A percentile compares a stretch with the other conserved stretches of the same genome.
phyloP scores from a whole-genome alignment of 805 yeast species.

The Pichia kluyveri region DNA sequence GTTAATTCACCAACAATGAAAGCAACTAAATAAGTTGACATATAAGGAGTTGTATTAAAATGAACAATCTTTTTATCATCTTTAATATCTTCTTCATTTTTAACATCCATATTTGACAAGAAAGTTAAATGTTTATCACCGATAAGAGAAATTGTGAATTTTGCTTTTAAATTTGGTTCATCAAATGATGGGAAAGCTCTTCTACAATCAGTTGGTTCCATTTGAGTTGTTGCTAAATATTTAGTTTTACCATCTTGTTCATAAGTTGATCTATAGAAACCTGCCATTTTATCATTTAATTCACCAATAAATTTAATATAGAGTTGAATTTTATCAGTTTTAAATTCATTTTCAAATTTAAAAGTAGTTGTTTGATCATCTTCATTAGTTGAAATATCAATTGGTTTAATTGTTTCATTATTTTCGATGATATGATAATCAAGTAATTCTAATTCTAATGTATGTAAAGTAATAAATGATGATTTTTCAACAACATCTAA shows the following conservation, averaged over 20 bases:
- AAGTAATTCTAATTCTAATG: slow-evolving; percentile 21
- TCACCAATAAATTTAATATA: slow-evolving; percentile 33
- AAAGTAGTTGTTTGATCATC: slow-evolving; percentile 60
- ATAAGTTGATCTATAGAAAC: slow-evolving; percentile 45
- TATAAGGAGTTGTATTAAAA: slow-evolving; percentile 41
- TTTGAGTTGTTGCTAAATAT: slow-evolving; percentile 46
- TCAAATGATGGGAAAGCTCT: slow-evolving; percentile 52
- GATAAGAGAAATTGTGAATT: slow-evolving; percentile 38
- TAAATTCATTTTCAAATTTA: slow-evolving; percentile 35
- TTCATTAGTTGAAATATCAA: slow-evolving; percentile 26
- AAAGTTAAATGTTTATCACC: slow-evolving; percentile 30
- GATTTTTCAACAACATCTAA: slow-evolving; percentile 39
- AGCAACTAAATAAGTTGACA: slow-evolving; percentile 50
- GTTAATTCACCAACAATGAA: slow-evolving; percentile 52
- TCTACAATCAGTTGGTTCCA: slow-evolving; percentile 55
- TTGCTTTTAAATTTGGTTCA: slow-evolving; percentile 50
- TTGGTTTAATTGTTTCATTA: slow-evolving; percentile 16
- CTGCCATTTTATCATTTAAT: slow-evolving; percentile 48
- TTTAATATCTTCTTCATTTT: slow-evolving; percentile 14
- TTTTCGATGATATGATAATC: slow-evolving; percentile 13
- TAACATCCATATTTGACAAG: slow-evolving; percentile 42
- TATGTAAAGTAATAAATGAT: slow-evolving; percentile 38
- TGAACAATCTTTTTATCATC: slow-evolving; percentile 21
- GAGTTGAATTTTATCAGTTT: slow-evolving; percentile 20
- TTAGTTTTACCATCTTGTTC: slow-evolving; percentile 34